Base-by-base conservation (phyloP, 208 protist genomes). In the Wallacemonas rigidus region DNA sequence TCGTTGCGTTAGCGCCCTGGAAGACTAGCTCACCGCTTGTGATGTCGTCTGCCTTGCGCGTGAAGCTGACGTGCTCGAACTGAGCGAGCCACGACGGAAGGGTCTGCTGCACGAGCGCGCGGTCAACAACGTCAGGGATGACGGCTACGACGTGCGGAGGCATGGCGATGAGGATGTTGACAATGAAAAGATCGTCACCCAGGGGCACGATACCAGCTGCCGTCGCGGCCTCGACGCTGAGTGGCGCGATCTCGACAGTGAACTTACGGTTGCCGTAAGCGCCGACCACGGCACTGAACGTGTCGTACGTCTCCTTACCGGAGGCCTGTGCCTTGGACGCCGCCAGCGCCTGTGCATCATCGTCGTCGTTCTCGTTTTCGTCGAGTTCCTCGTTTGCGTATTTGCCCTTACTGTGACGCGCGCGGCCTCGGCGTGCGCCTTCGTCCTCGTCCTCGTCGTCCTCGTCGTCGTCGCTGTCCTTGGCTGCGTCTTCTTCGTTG, bases 21-120 rank as follows among this genome's bases (percentile, higher is more conserved):
- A 97, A 97, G 38, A 95, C 83, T 54, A 97, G 77, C 73, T 95
- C 85, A 12, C 92, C 92, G 53, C 77, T 83, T 48, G 77, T 83
- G n/a, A 76, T 38, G 76, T 94, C 85, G 51, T 93, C 82, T 3
- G 81, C 79, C 39, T 87, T 85, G 58, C 87, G 88, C 11, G 90
- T 95, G 79, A 92, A 97, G 57, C 63, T 85, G 41, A 95, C 79
- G n/a, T 85, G 70, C 48, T 82, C 85, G 67, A 96, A 95, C 80
- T 91, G 89, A 40, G 90, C 81, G 54, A 95, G 79, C 87, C 87
- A 94, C 47, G 89, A 85, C 15, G 88, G 81, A 11, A 97, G 72
- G 54, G 76, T 76, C 60, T 87, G 81, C 76, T 77, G 69, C 72
- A 72, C 63, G 76, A 97, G 76, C 50, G 80, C 86, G 38, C 26